Conservation (phyloP, 116 monocot species). For the Papilionanthe hybrid region DNA sequence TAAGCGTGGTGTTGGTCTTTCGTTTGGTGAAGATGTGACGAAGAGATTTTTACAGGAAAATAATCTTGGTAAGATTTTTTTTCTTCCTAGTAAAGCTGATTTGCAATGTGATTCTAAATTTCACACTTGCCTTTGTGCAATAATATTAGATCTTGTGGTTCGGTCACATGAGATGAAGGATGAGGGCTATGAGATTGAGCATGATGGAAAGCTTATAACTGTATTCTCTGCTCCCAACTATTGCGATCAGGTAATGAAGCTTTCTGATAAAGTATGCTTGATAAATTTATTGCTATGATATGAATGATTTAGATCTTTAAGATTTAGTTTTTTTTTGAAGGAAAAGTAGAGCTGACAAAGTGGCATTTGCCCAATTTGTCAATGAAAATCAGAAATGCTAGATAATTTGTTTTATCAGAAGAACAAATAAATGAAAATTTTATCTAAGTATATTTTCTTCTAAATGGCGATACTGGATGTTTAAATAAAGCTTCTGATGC, state of each 20-base stretch:
- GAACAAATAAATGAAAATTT: not conserved
- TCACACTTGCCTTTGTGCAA: not conserved
- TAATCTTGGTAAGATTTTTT: slow-evolving; percentile 55
- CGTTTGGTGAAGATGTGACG: slow-evolving; percentile 96
- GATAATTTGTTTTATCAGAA: not conserved
- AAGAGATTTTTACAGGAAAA: slow-evolving; percentile 88
- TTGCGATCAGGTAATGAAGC: slow-evolving; percentile 78
- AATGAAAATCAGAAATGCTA: not conserved
- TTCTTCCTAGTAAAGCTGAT: not conserved
- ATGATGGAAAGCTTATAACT: slow-evolving; percentile 95
- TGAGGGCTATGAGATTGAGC: slow-evolving; percentile 97
- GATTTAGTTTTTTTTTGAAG: not conserved
- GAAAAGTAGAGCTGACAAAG: not conserved
- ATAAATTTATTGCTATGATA: not conserved
- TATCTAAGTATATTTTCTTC: not conserved
- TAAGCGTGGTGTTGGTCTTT: slow-evolving; percentile 98
- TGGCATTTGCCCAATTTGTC: not conserved
- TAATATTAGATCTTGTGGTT: slow-evolving; percentile 67
- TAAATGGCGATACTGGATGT: no score
- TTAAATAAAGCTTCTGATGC: not conserved
- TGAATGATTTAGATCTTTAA: not conserved
- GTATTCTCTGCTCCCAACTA: slow-evolving; percentile 99
- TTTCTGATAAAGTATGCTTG: not conserved
- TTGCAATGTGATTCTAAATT: not conserved
- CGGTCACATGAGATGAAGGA: slow-evolving; percentile 99